Percentiles rank a stretch among this genome's conserved stretches.
Evolutionary conservation across 2,329 filamentous ascomycete species (phyloP).

Genomic region (Conoideocrella luteorostrata): DNA sequence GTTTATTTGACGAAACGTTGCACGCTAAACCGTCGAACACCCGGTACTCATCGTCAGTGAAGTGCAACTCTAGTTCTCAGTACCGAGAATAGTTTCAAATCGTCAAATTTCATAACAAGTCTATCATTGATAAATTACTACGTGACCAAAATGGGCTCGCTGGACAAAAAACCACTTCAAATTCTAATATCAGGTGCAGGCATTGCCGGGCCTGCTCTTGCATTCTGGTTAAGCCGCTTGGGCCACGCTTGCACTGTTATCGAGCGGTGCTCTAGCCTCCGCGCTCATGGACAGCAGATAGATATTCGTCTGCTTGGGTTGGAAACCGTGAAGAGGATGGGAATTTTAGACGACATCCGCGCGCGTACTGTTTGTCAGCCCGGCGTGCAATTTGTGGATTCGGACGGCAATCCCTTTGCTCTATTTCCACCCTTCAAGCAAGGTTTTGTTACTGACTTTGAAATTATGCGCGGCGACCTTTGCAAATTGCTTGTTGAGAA

Average conservation of each 20-base stretch:
- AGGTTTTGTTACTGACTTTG: conserved; percentile 47
- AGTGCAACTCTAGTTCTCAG: too few relatives aligned
- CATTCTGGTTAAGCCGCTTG: conserved; percentile 32
- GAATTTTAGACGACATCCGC: conserved; percentile 30
- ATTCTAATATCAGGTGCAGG: conserved; percentile 44
- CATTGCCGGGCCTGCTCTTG: conserved; percentile 37
- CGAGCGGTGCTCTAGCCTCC: conserved; percentile 31
- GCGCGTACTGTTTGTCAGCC: conserved; percentile 35
- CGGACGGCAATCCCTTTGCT: conserved; percentile 29
- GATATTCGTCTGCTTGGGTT: conserved; percentile 39
- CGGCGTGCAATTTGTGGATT: conserved; percentile 41
- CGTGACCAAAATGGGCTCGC: neutral
- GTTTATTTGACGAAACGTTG: too few relatives aligned
- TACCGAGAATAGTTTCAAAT: too few relatives aligned
- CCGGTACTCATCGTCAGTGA: too few relatives aligned
- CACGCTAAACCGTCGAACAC: too few relatives aligned
- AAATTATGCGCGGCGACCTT: conserved; percentile 55
- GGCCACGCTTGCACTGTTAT: conserved; percentile 34
- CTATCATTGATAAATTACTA: too few relatives aligned
- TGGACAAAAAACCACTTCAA: conserved; percentile 24
- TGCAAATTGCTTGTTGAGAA: conserved; percentile 41
- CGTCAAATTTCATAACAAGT: too few relatives aligned
- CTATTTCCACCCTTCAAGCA: conserved; percentile 28
- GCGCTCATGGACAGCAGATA: conserved; percentile 37
- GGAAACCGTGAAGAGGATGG: conserved; percentile 30